phyloP scores from a whole-genome alignment of 2,329 filamentous ascomycete species.

The Penicillium sumatraense region DNA sequence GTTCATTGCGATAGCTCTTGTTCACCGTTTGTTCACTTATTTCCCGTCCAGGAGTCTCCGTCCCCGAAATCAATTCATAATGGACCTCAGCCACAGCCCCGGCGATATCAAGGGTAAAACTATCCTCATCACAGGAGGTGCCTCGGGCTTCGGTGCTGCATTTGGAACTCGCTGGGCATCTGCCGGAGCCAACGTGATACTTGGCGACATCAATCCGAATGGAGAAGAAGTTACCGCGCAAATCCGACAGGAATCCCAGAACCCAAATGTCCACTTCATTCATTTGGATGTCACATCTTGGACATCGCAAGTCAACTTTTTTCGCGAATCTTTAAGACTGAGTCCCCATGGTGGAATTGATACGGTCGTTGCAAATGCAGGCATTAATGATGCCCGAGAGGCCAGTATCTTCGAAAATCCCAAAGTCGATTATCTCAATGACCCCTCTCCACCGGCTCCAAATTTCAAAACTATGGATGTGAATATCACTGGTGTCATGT shows the following conservation, averaged over 20 bases:
- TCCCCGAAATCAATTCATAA: background rate
- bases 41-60: background rate
- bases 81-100: constrained; percentile 9
- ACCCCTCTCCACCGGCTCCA: constrained; percentile 10
- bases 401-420: constrained; percentile 9
- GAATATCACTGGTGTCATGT: constrained; percentile 14
- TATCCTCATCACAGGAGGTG: constrained; percentile 14
- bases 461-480: constrained; percentile 12
- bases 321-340: constrained; percentile 8
- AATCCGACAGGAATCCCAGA: constrained; percentile 10
- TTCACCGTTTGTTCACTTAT: no score
- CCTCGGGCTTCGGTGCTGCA: constrained; percentile 10
- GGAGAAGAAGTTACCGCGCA: constrained; percentile 12
- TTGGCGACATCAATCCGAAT: constrained; percentile 12
- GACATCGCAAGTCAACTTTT: constrained; percentile 13
- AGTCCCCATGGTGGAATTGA: constrained; percentile 15
- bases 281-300: constrained; percentile 15
- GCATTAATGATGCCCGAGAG: constrained; percentile 11
- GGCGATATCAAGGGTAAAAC: constrained; percentile 4
- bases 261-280: constrained; percentile 11
- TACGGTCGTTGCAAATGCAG: constrained; percentile 13
- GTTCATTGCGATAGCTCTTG: no score
- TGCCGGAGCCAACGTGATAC: constrained; percentile 9
- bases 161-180: constrained; percentile 12
- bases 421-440: constrained; percentile 10